Percentiles rank a stretch among this genome's conserved stretches.
These are phyloP conservation scores for Penicillium psychrofluorescens DNA, from an alignment of 495 filamentous ascomycete species.

Conservation along the genomic window DNA sequence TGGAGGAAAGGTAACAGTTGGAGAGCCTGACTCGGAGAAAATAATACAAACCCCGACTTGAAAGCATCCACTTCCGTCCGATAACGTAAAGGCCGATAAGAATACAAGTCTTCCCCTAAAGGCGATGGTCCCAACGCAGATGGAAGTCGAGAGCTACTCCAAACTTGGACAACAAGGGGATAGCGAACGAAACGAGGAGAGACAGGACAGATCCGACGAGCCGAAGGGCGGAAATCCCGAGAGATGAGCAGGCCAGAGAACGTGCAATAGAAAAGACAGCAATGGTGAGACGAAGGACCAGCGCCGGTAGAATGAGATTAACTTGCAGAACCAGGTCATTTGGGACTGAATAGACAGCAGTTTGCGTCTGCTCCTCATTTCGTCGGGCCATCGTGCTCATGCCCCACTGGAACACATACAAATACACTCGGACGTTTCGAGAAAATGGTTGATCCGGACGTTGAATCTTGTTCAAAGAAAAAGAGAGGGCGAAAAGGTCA, in stretches of 20 bases:
- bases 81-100: no score
- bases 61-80: no score
- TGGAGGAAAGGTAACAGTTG: no score
- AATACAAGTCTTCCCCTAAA: no score
- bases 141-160: no score
- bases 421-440: not conserved
- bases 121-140: no score
- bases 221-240: constrained; percentile 1
- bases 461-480: constrained; percentile 10
- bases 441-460: not conserved
- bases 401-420: constrained; percentile 1
- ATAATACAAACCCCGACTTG: no score
- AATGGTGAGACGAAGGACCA: constrained; percentile 3
- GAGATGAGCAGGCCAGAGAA: constrained; percentile 1
- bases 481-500: constrained; percentile 6
- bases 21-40: no score
- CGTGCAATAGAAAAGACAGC: not conserved
- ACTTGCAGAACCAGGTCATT: constrained; percentile 9
- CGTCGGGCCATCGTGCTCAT: constrained; percentile 2
- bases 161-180: no score
- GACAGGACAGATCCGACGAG: not conserved
- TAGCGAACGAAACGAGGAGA: not conserved
- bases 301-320: constrained; percentile 8
- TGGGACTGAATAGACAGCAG: not conserved
- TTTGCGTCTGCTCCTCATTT: not conserved